Conservation (phyloP, 306 rosid species). For the Acacia crassicarpa region DNA sequence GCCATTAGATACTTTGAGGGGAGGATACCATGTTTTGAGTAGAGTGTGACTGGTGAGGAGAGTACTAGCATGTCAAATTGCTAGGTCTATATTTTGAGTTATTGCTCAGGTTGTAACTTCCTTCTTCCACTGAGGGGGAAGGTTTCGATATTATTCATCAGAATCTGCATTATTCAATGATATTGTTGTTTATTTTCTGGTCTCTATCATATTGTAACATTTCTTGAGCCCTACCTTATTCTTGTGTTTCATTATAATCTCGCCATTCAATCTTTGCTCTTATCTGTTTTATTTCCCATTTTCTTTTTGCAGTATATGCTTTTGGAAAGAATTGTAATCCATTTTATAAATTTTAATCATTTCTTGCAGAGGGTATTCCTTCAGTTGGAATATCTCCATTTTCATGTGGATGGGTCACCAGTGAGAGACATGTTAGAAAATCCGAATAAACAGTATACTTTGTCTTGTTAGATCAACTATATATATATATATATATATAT, state of each 20-base stretch:
- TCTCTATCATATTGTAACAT: background rate
- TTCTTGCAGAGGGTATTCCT: constrained; percentile 85
- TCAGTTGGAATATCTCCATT: constrained; percentile 92
- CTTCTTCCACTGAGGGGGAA: no score
- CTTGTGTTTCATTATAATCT: background rate
- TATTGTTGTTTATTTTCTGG: no score
- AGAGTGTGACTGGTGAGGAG: no score
- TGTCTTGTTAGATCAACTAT: constrained; percentile 22
- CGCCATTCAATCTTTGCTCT: constrained; percentile 21
- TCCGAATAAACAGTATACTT: constrained; percentile 13
- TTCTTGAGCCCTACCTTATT: constrained; percentile 4
- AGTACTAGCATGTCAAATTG: no score
- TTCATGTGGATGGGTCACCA: constrained; percentile 89
- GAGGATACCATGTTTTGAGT: no score
- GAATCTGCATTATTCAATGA: no score
- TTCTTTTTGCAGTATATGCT: background rate
- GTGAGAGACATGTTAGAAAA: constrained; percentile 62
- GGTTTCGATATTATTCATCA: no score
- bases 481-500: background rate
- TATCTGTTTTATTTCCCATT: constrained; percentile 15
- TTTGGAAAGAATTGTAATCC: constrained; percentile 16
- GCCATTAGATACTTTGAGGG: no score
- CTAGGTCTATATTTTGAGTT: no score
- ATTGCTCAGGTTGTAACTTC: no score
- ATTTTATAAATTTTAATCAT: constrained; percentile 22